Evolutionary conservation across 176 grass and related monocot genomes (phyloP).

Genomic region (Carex kokanica): DNA sequence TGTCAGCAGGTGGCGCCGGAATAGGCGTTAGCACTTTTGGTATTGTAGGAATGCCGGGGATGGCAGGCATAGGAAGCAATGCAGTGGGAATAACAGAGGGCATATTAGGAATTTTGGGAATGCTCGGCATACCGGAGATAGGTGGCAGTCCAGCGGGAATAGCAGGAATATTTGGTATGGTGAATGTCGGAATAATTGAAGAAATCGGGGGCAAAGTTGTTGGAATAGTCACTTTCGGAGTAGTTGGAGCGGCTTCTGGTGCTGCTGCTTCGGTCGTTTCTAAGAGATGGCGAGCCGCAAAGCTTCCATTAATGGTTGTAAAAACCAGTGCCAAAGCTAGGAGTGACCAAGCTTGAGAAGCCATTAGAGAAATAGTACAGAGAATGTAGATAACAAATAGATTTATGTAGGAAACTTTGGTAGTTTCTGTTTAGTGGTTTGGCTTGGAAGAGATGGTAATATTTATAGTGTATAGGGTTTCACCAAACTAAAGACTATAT

Average conservation of each 20-base stretch:
- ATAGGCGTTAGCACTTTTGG: not conserved
- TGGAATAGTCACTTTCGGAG: constrained; percentile 20
- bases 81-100: not conserved
- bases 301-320: constrained; percentile 39
- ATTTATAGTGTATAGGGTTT: constrained; percentile 3
- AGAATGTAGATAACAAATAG: not conserved
- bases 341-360: constrained; percentile 32
- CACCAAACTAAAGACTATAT: no score
- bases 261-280: constrained; percentile 41
- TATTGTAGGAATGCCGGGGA: not conserved
- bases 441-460: not conserved
- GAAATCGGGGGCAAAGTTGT: constrained; percentile 35
- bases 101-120: not conserved
- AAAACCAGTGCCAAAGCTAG: constrained; percentile 45
- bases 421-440: constrained; percentile 6
- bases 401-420: not conserved
- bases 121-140: not conserved
- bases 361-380: constrained; percentile 32
- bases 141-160: not conserved
- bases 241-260: constrained; percentile 36
- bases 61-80: not conserved
- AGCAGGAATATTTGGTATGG: not conserved
- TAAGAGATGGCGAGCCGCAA: constrained; percentile 51
- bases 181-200: not conserved
- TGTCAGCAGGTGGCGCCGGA: not conserved